Evolutionary conservation across 2,329 filamentous ascomycete species (phyloP), one percentile per base, ranked within the genome.

Genomic region (Aspergillus terreus): DNA sequence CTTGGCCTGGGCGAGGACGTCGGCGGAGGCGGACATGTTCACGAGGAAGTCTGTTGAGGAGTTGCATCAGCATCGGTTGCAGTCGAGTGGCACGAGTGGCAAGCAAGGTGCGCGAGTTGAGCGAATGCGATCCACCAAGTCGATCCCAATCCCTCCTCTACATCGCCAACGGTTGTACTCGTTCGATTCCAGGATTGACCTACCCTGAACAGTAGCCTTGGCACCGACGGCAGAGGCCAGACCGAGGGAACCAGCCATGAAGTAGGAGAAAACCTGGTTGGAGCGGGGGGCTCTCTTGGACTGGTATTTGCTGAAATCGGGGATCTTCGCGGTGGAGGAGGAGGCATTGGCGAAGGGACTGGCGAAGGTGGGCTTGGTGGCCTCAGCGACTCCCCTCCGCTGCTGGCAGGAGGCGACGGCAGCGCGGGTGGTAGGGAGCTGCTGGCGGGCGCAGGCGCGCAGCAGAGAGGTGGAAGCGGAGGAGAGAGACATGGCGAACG

Each of bases 21-120:
- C 94, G 77, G 94, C 94, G 57, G 94, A 99, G 58, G 94, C 94
- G 68, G 92, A 95, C 95, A 99, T 97, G 85, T 96, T 99, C 80
- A 96, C 90, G 60, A 99, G 83, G 84, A 99, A 99, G 79, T 99
- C 94, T 99, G 76, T 61, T 62, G 48, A 51, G 52, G 59, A 56
- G 62, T 56, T 58, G 58, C 53, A 55, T 69, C 60, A 66, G 64
- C 52, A 53, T 54, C 17, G 40, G 19, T 38, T 11, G 27, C 27
- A 30, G 14, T 38, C 35, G 35, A 17, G 14, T 15, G 14, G 14
- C 35, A 38, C 14, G 14, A 17, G 33, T 36, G 44, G 42, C 47
- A 47, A 46, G 49, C 41, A 41, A 41, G 46, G 4, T 40, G 23
- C 27, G 30, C 15, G 23, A 21, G n/a, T 36, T 36, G 14, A 19